Evolutionary conservation across 768 basidiomycete species (phyloP).

Genomic region (Auricularia sp.): DNA sequence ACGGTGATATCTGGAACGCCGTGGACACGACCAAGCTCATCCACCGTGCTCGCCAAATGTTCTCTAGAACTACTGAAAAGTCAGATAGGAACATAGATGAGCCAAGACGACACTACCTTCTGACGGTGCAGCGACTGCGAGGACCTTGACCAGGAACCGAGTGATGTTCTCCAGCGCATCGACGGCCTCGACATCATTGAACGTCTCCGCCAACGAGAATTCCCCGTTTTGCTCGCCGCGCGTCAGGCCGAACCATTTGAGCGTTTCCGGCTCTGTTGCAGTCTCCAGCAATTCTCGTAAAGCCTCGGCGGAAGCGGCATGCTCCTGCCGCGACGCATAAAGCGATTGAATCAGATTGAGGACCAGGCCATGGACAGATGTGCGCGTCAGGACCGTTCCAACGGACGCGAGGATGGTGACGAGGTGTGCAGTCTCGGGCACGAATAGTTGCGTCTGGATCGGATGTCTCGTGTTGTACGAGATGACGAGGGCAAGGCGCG

Average conservation of each 20-base stretch:
- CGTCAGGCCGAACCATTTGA: constrained; percentile 64
- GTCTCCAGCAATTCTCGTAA: constrained; percentile 56
- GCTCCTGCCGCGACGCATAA: constrained; percentile 49
- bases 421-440: constrained; percentile 76
- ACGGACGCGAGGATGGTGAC: constrained; percentile 68
- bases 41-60: constrained; percentile 90
- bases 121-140: neutral
- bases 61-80: constrained; percentile 48
- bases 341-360: constrained; percentile 77
- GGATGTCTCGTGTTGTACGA: constrained; percentile 56
- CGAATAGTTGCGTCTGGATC: constrained; percentile 62
- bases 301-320: constrained; percentile 42
- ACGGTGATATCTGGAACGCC: constrained; percentile 82
- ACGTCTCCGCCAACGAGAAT: constrained; percentile 47
- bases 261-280: constrained; percentile 42
- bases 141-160: constrained; percentile 34
- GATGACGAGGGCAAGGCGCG: constrained; percentile 64
- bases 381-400: constrained; percentile 65
- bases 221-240: constrained; percentile 60
- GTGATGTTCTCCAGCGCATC: constrained; percentile 60
- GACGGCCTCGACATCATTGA: constrained; percentile 44
- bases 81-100: neutral
- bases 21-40: constrained; percentile 82
- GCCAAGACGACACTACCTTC: neutral
- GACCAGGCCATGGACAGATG: constrained; percentile 71